Percentiles rank a stretch among this genome's conserved stretches.
phyloP scores from a whole-genome alignment of 208 protist species.

The Plasmodiophora brassicae region DNA sequence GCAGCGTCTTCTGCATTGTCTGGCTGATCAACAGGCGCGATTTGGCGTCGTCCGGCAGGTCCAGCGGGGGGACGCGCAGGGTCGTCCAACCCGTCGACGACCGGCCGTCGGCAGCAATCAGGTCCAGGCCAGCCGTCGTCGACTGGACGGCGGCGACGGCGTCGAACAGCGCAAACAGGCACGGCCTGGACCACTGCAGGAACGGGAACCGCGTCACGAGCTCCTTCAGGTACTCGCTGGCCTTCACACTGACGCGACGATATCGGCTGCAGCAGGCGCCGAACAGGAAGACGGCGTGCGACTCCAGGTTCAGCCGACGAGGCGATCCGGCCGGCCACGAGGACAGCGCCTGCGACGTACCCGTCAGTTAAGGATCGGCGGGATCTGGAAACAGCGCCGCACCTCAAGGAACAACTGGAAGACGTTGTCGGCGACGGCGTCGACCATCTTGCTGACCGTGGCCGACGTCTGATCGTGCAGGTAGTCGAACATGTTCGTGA shows the following conservation, averaged over 20 bases:
- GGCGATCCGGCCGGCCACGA: not conserved
- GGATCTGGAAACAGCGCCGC: too few species aligned
- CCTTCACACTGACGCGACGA: not conserved
- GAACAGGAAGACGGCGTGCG: slow-evolving; percentile 19
- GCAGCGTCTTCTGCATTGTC: not conserved
- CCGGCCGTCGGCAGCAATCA: too few species aligned
- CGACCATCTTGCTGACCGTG: slow-evolving; percentile 5
- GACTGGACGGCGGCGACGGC: not conserved
- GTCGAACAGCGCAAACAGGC: not conserved
- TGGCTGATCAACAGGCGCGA: not conserved
- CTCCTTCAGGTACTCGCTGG: not conserved
- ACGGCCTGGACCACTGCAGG: not conserved
- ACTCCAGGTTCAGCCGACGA: not conserved
- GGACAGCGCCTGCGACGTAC: too few species aligned
- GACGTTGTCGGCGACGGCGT: not conserved
- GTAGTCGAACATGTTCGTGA: not conserved
- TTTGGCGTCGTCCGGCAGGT: not conserved
- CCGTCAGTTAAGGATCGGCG: too few species aligned
- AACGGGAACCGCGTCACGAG: not conserved
- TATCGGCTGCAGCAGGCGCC: not conserved
- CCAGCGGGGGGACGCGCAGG: not conserved
- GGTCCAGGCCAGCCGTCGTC: not conserved
- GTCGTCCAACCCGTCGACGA: not conserved
- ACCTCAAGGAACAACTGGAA: slow-evolving; percentile 21
- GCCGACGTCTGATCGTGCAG: not conserved